Conservation (phyloP, 2,329 filamentous ascomycete genomes). For the Verticillium dahliae region DNA sequence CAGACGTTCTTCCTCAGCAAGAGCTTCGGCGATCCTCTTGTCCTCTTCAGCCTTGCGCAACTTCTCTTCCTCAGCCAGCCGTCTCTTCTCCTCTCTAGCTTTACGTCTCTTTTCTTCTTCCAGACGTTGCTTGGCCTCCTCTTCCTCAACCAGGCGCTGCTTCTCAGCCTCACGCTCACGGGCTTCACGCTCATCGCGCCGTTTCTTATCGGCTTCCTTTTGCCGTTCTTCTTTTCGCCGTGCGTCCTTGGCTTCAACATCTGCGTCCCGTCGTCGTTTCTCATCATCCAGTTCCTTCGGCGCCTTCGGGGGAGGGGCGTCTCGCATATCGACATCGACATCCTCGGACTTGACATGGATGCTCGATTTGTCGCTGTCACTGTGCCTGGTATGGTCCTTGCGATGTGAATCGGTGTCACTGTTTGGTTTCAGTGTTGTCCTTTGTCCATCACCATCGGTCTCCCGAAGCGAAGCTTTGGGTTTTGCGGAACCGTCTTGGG, state of each 20-base stretch:
- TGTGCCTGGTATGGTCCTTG: neutral
- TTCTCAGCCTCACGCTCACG: constrained; percentile 11
- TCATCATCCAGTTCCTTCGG: constrained; percentile 29
- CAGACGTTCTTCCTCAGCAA: neutral
- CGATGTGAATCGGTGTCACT: neutral
- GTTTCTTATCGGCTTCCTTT: constrained; percentile 14
- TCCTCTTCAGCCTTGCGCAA: constrained; percentile 15
- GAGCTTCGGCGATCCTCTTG: constrained; percentile 10
- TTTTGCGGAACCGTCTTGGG: constrained; percentile 32
- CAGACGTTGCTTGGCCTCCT: constrained; percentile 21
- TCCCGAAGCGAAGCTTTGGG: neutral
- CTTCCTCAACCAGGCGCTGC: constrained; percentile 26
- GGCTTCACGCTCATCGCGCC: neutral
- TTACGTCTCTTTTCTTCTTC: constrained; percentile 19
- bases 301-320: constrained; percentile 28
- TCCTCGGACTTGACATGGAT: constrained; percentile 55
- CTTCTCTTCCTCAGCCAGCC: constrained; percentile 25
- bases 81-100: constrained; percentile 15
- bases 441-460: constrained; percentile 8
- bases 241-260: constrained; percentile 24
- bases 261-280: constrained; percentile 21
- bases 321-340: constrained; percentile 48
- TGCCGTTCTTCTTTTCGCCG: constrained; percentile 16
- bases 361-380: constrained; percentile 34
- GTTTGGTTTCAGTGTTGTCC: constrained; percentile 5